A percentile compares a stretch with the other conserved stretches of the same genome.
Conservation (phyloP, 2,329 filamentous ascomycete genomes). For the Epichloe uncinata region DNA sequence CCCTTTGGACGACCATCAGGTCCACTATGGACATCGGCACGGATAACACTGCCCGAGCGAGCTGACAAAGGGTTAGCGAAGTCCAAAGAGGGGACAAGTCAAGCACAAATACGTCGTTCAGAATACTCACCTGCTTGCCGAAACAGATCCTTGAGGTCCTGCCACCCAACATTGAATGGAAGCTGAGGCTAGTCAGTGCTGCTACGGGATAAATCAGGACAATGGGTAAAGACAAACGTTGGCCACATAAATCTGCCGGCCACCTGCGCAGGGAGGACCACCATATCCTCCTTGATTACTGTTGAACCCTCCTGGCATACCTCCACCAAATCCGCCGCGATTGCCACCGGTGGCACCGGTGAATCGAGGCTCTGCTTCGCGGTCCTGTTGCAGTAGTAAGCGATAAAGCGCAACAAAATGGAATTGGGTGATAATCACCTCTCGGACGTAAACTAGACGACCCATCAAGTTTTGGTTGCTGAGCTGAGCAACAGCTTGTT, state of each 20-base stretch:
- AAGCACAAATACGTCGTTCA: neutral
- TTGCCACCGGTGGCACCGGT: conserved; percentile 55
- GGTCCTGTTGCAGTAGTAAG: conserved; percentile 50
- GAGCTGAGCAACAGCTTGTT: conserved; percentile 90
- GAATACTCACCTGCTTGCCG: conserved; percentile 77
- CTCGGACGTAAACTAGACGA: conserved; percentile 93
- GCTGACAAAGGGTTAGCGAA: conserved; percentile 15
- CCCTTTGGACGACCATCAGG: conserved; percentile 91
- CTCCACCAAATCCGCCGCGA: conserved; percentile 48
- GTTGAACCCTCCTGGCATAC: conserved; percentile 35
- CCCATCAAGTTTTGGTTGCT: conserved; percentile 99
- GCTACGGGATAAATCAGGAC: neutral
- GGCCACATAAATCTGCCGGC: conserved; percentile 90
- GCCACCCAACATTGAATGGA: conserved; percentile 95
- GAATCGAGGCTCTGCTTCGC: conserved; percentile 95
- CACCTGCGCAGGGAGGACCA: conserved; percentile 34
- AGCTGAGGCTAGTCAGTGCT: conserved; percentile 44
- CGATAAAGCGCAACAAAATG: neutral
- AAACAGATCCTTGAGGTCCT: conserved; percentile 97
- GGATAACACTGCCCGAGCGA: conserved; percentile 67
- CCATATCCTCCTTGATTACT: conserved; percentile 41
- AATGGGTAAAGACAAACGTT: conserved; percentile 66
- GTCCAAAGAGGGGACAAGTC: neutral
- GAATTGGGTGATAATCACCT: conserved; percentile 43
- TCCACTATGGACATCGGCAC: conserved; percentile 87